Base-by-base conservation (phyloP, 2,329 filamentous ascomycete species). In the Penicillium sp. region DNA sequence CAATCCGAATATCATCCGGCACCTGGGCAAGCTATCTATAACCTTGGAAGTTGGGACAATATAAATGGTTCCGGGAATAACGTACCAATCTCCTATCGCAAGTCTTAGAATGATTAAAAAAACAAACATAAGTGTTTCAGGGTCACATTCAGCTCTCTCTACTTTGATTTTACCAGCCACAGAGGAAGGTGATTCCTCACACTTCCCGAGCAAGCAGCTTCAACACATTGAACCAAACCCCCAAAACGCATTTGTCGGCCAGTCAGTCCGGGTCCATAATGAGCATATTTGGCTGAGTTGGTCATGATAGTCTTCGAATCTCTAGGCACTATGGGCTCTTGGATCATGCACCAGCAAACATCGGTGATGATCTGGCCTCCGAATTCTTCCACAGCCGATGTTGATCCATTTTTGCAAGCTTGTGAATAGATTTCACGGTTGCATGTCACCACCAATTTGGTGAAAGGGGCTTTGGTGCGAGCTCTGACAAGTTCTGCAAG, bases 261-360 rank as follows among this genome's bases (percentile, higher is more conserved):
- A 4, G 64, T 64, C 47, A 68, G 51, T 1, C 63, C 69, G 8
- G 60, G 55, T 2, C 61, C 67, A 43, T 79, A 80, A 61, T 80
- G 76, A 0, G 77, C 77, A 58, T 79, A 79, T 57, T 80, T 80
- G 0, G 65, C 75, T 1, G 77, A 80, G 47, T 79, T 79, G 0
- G 72, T 79, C 76, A 77, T 72, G 51, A 80, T 72, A 1, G 61
- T 67, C 2, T 61, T 60, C 0, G 63, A 56, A 2, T 47, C 9
- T 0, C 6, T 34, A 3, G 66, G 68, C 8, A 79, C 73, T 0
- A 75, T 60, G 0, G 77, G 75, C 43, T 79, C 74, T 1, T 54
- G 51, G 14, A 79, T 71, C 74, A 80, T 77, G 56, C 77, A 80
- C 77, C 77, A 80, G 49, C 77, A 80, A 0, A 76, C 79, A 55